A percentile compares a stretch with the other conserved stretches of the same genome.
Evolutionary conservation across 2,329 filamentous ascomycete species (phyloP).

Genomic region (Parastagonospora nodorum): DNA sequence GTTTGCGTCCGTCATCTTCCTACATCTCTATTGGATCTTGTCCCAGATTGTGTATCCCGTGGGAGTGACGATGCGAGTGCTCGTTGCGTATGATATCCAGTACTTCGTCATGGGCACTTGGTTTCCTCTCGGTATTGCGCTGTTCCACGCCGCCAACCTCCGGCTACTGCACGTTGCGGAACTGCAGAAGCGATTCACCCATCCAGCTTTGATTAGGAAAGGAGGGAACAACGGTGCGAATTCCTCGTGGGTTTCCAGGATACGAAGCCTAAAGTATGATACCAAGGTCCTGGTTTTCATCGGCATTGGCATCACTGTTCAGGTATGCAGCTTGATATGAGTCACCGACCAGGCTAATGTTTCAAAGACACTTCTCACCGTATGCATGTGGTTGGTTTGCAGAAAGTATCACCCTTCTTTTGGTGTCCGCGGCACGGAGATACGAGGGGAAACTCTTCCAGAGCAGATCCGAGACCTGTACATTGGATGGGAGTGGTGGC

Average conservation of each 20-base stretch:
- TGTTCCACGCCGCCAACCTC: slow-evolving; percentile 22
- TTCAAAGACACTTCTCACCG: slow-evolving; percentile 6
- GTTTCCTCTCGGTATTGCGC: slow-evolving; percentile 24
- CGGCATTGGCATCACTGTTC: slow-evolving; percentile 6
- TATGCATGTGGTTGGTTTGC: slow-evolving; percentile 16
- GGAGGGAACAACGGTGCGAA: slow-evolving; percentile 1
- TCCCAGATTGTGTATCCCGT: slow-evolving; percentile 19
- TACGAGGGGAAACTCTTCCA: slow-evolving; percentile 12
- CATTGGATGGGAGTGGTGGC: slow-evolving; percentile 29
- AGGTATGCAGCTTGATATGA: background rate
- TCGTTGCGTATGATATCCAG: slow-evolving; percentile 18
- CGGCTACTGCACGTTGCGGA: slow-evolving; percentile 20
- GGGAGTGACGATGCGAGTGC: slow-evolving; percentile 13
- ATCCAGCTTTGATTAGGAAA: background rate
- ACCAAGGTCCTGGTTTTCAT: slow-evolving; percentile 5
- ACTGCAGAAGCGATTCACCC: slow-evolving; percentile 16
- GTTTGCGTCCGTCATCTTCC: slow-evolving; percentile 16
- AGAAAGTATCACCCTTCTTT: slow-evolving; percentile 23
- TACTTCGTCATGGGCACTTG: slow-evolving; percentile 26
- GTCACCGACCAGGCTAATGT: background rate
- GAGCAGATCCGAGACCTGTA: slow-evolving; percentile 21
- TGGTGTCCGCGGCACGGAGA: slow-evolving; percentile 18
- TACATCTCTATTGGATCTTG: slow-evolving; percentile 25
- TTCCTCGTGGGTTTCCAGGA: slow-evolving; percentile 5
- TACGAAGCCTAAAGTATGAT: slow-evolving; percentile 1